Base-by-base conservation (phyloP, 208 protist species). In the Trypanosoma cruzi region DNA sequence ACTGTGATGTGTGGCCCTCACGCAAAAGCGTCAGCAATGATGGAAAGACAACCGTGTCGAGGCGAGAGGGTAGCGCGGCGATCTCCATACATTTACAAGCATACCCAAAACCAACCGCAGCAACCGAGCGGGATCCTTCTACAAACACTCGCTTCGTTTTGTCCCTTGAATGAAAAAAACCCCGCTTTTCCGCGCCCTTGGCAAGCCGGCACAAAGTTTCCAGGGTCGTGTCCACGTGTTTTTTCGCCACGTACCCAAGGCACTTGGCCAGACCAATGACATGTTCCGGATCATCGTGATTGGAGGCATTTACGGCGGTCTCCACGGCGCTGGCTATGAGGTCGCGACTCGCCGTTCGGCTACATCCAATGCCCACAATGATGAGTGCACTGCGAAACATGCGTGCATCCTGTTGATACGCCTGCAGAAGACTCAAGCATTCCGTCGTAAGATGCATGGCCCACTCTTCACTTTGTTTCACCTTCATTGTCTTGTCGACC, bases 201-300 rank as follows among this genome's bases (percentile, higher is more conserved):
- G 74, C 55, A 53, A 77, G 48, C 24, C 36, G 32, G 4, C 32
- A 31, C 5, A 79, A 36, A 8, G 29, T 44, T 14, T 70, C 74
- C 22, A 76, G 22, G 34, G 36, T 20, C 3, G 64, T 34, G 52
- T 79, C 74, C n/a, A 59, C 14, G 70, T 77, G 69, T 31, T 44
- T 32, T 31, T 59, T 40, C 11, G 40, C 50, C 31, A 77, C 28
- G 55, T 61, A 76, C 29, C 34, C 69, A 26, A 78, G 40, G 26
- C 68, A 62, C 40, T 68, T 68, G 13, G 69, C 11, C 4, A 57
- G n/a, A n/a, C 74, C 74, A 37, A 48, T 29, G 24, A 57, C 13
- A 18, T 77, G 68, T n/a, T 64, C 68, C 60, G 50, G 16, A 55
- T 78, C 60, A 46, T 71, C 70, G 37, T 77, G 59, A 52, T 79